A percentile compares a stretch with the other conserved stretches of the same genome.
phyloP scores from a whole-genome alignment of 352 stramenopile species.

The Phytophthora multivora region DNA sequence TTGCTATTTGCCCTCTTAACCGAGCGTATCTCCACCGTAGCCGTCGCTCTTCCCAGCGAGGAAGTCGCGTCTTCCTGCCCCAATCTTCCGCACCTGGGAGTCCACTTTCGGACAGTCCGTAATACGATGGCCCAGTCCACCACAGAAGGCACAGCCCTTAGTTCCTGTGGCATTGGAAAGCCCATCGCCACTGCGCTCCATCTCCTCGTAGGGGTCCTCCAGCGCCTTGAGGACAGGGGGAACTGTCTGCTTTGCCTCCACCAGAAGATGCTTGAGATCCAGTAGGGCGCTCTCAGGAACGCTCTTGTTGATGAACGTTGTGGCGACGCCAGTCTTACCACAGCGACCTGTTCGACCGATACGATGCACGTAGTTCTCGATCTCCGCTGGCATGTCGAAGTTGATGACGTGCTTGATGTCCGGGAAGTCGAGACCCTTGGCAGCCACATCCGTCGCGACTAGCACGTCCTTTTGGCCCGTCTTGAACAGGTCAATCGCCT shows the following conservation, averaged over 20 bases:
- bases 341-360: slow-evolving; percentile 98
- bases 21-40: slow-evolving; percentile 94
- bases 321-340: slow-evolving; percentile 98
- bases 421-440: slow-evolving; percentile 98
- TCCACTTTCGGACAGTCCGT: slow-evolving; percentile 99
- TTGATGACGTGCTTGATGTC: slow-evolving; percentile 99
- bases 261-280: slow-evolving; percentile 98
- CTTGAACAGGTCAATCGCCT: slow-evolving; percentile 97
- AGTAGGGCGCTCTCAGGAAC: slow-evolving; percentile 95
- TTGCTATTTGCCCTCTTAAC: slow-evolving; percentile 34
- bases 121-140: slow-evolving; percentile 97
- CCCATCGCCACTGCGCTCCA: slow-evolving; percentile 52
- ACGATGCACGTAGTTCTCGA: slow-evolving; percentile 99
- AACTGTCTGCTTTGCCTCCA: slow-evolving; percentile 98
- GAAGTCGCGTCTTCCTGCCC: slow-evolving; percentile 93
- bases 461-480: slow-evolving; percentile 95
- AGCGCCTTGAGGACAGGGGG: slow-evolving; percentile 97
- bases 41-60: slow-evolving; percentile 91
- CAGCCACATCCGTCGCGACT: slow-evolving; percentile 98
- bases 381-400: slow-evolving; percentile 99
- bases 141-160: slow-evolving; percentile 98
- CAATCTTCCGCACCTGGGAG: slow-evolving; percentile 96
- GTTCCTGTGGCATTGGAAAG: slow-evolving; percentile 78
- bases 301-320: slow-evolving; percentile 99
- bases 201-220: slow-evolving; percentile 95